Base-by-base conservation (phyloP, 2,329 filamentous ascomycete species). In the Diplodia mutila region DNA sequence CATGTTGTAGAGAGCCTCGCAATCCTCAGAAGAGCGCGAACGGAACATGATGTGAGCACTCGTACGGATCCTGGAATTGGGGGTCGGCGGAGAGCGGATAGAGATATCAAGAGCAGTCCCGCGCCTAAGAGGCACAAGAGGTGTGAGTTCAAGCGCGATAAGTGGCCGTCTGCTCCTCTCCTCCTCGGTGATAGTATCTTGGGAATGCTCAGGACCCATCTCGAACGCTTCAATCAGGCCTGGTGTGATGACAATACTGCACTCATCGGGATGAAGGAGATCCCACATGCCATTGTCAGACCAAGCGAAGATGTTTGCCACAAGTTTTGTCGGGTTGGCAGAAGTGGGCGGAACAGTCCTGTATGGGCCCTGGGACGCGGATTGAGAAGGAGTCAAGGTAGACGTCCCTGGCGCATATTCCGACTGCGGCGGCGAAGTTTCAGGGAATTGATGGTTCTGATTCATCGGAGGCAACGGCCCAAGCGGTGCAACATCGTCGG, bases 81-180 rank as follows among this genome's bases (percentile, higher is more conserved):
- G 77, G 7, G 91, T 91, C 29, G 94, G 91, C 1, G 92, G 92
- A 7, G 94, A 97, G 61, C 93, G 91, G 71, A 99, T 92, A 71
- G 96, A 95, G 65, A 99, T 92, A 77, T 99, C 95, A 37, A 99
- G 87, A 3, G 91, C 92, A 25, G 93, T 99, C 73, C 94, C 95
- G 74, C 94, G 91, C 70, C 94, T 89, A 69, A 98, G 89, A 72
- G 94, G 91, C 8, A 98, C 94, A 46, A 97, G 84, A 0, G 95
- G 95, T 0, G 94, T 98, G 51, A 99, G 87, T 75, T 97, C 93
- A 39, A 97, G 86, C 6, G 90, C 91, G 69, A 90, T 79, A 37
- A 90, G 79, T 37, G 87, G 88, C 67, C 82, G 81, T 71, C 75
- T 73, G 69, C 72, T 70, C 70, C 73, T 27, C 39, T 61, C 57